Evolutionary conservation across 345 rosid species (phyloP).

Genomic region (Rubroshorea leprosula): DNA sequence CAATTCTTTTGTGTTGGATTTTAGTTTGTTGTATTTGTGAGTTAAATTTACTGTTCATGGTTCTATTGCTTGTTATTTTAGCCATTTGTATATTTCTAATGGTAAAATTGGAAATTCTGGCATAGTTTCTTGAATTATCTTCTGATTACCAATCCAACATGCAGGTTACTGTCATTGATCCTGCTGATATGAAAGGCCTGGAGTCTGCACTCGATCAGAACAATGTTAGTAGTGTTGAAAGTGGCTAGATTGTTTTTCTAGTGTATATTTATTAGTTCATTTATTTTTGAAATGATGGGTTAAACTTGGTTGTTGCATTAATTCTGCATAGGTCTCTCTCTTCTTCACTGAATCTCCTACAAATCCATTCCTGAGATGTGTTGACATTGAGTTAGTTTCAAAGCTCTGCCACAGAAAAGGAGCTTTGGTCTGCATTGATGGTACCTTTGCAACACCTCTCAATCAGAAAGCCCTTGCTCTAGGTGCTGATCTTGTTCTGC

Average conservation of each 20-base stretch:
- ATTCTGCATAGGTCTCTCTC: conserved; percentile 65
- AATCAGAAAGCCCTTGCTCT: conserved; percentile 93
- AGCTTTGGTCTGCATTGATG: conserved; percentile 91
- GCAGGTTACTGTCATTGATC: conserved; percentile 94
- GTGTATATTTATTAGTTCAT: conserved; percentile 1
- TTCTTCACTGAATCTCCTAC: conserved; percentile 96
- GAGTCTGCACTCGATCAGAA: conserved; percentile 65
- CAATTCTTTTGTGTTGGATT: neutral
- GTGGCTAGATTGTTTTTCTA: conserved; percentile 1
- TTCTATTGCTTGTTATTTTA: neutral
- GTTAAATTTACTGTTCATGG: neutral
- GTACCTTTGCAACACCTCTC: conserved; percentile 97
- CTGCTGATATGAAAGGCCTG: conserved; percentile 78
- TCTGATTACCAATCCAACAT: conserved; percentile 16
- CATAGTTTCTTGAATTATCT: neutral
- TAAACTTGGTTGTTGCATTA: conserved; percentile 14
- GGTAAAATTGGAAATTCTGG: neutral
- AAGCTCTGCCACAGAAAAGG: conserved; percentile 84
- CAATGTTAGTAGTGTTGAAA: conserved; percentile 44
- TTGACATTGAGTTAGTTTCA: conserved; percentile 83
- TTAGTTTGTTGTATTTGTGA: neutral
- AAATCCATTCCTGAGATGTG: conserved; percentile 92
- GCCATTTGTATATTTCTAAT: neutral
- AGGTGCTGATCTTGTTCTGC: conserved; percentile 94
- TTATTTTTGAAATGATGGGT: neutral